A percentile compares a stretch with the other conserved stretches of the same genome.
These are phyloP conservation scores for Malbranchea zuffiana DNA, from an alignment of 2,329 filamentous ascomycete genomes.

Conservation along the genomic window DNA sequence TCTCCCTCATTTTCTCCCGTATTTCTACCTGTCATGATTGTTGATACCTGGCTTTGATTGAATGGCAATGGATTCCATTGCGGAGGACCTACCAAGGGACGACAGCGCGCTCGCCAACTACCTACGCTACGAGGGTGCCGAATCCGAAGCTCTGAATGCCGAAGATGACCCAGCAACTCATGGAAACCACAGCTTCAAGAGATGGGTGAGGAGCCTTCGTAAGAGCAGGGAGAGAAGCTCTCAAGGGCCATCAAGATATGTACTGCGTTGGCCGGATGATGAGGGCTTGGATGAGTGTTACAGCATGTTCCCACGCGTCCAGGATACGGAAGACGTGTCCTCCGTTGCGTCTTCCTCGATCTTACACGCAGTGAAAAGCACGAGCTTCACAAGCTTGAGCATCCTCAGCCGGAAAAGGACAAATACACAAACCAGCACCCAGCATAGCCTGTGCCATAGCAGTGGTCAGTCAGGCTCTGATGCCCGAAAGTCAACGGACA, in stretches of 20 bases:
- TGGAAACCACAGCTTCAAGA: constrained; percentile 23
- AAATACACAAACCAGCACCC: constrained; percentile 49
- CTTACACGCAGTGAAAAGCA: constrained; percentile 66
- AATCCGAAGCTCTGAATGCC: constrained; percentile 1
- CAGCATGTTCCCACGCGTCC: constrained; percentile 16
- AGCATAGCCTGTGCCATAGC: constrained; percentile 32
- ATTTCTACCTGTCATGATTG: not conserved
- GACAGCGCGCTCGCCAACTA: constrained; percentile 5
- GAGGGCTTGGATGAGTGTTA: constrained; percentile 16
- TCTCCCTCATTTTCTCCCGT: not conserved
- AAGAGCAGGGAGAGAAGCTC: constrained; percentile 15
- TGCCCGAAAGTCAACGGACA: constrained; percentile 53
- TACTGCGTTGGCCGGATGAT: constrained; percentile 30
- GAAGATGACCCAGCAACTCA: not conserved
- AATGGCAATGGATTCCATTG: constrained; percentile 7
- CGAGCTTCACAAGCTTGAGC: constrained; percentile 65
- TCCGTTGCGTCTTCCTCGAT: constrained; percentile 68
- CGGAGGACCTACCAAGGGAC: constrained; percentile 1
- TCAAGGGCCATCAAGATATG: constrained; percentile 17
- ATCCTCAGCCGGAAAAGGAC: constrained; percentile 51
- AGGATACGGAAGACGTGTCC: constrained; percentile 40
- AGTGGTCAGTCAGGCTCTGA: constrained; percentile 56
- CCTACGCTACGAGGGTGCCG: not conserved
- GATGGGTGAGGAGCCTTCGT: constrained; percentile 32
- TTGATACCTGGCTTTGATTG: not conserved